Percentiles rank a stretch among this genome's conserved stretches.
Conservation (phyloP, 768 basidiomycete species). For the Kwoniella heveanensis region DNA sequence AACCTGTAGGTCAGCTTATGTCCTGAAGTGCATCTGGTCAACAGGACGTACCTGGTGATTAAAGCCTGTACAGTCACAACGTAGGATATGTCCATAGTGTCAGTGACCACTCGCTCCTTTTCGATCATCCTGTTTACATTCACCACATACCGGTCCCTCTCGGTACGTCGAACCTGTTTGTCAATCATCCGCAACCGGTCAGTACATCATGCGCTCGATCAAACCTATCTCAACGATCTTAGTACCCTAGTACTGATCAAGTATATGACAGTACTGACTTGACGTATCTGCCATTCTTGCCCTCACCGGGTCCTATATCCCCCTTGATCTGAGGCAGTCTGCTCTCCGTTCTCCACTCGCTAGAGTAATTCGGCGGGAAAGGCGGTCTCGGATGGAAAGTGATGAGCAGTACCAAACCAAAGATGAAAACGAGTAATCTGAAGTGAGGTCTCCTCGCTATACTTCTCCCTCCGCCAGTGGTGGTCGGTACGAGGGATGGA, state of each 20-base stretch:
- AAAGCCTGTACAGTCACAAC: conserved; percentile 31
- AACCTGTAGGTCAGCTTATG: neutral
- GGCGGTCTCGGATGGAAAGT: conserved; percentile 40
- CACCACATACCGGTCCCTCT: conserved; percentile 43
- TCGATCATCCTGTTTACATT: too few species aligned
- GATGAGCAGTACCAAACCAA: conserved; percentile 23
- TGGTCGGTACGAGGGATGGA: neutral
- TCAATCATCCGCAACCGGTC: neutral
- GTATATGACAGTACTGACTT: too few species aligned
- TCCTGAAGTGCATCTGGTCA: too few species aligned
- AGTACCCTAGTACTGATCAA: too few species aligned
- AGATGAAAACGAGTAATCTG: conserved; percentile 20
- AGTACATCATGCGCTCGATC: too few species aligned
- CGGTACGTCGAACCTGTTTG: conserved; percentile 47
- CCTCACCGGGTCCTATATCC: conserved; percentile 29
- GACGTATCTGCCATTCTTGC: conserved; percentile 41
- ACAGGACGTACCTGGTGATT: conserved; percentile 46
- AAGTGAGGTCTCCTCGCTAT: conserved; percentile 20
- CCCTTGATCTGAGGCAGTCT: conserved; percentile 26
- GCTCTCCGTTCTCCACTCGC: conserved; percentile 39
- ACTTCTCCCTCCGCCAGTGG: conserved; percentile 3
- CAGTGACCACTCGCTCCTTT: too few species aligned
- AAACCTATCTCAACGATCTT: too few species aligned
- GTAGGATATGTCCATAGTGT: too few species aligned
- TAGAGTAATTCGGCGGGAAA: conserved; percentile 46